Conservation (phyloP, 371 early-diverging fungal genomes). For the Gilbertella persicaria region DNA sequence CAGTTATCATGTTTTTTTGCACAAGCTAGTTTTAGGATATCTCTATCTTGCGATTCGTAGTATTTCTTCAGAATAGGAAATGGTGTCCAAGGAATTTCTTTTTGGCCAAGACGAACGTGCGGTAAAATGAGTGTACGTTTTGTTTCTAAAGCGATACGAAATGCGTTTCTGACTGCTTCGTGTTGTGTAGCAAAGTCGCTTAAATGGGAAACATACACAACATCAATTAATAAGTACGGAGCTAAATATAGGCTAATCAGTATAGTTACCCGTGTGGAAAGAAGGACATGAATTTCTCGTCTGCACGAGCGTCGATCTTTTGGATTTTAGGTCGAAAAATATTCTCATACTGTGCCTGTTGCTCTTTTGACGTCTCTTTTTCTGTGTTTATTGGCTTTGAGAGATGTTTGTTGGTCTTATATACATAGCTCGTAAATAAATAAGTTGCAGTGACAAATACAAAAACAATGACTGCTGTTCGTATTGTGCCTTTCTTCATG, state of each 20-base stretch:
- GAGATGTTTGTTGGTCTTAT: neutral
- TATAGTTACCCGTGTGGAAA: conserved; percentile 38
- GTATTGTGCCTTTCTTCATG: neutral
- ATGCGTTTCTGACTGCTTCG: conserved; percentile 32
- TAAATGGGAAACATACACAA: neutral
- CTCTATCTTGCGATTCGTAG: conserved; percentile 24
- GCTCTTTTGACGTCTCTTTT: neutral
- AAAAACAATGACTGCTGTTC: neutral
- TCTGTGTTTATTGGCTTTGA: neutral
- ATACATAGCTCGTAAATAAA: neutral
- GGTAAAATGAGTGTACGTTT: conserved; percentile 35
- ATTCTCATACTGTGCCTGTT: neutral
- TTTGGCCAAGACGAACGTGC: conserved; percentile 19
- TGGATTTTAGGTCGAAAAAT: neutral
- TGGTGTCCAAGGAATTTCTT: conserved; percentile 15
- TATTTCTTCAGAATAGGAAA: conserved; percentile 14
- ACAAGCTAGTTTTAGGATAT: conserved; percentile 1
- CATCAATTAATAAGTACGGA: neutral
- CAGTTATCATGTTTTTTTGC: conserved; percentile 1
- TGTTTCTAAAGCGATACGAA: conserved; percentile 33
- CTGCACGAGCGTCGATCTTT: neutral
- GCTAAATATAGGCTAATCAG: neutral
- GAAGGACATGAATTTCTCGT: conserved; percentile 32
- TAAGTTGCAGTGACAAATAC: neutral
- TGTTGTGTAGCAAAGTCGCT: conserved; percentile 39